Percentiles rank a stretch among this genome's conserved stretches.
Evolutionary conservation across 1,139 yeast genomes (phyloP).

Genomic region (Blastobotrys raffinosifermentans): DNA sequence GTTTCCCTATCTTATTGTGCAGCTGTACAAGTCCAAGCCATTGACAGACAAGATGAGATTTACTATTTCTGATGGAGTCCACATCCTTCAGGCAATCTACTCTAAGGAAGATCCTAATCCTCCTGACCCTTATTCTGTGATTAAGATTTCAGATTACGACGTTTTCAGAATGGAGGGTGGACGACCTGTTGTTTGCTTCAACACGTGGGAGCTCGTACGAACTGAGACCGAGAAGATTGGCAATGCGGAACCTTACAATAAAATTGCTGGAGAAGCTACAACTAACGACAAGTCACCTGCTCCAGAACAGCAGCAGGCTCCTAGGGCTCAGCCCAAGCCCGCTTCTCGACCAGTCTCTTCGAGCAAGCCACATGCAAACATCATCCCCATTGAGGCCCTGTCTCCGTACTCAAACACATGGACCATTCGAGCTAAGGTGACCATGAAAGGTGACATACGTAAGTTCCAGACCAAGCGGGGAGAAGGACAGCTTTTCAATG

Average conservation of each 20-base stretch:
- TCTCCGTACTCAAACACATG: conserved; percentile 89
- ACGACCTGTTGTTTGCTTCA: conserved; percentile 11
- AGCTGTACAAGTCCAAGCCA: conserved; percentile 11
- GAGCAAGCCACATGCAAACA: conserved; percentile 14
- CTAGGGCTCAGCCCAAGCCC: conserved; percentile 6
- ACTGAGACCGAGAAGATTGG: neutral
- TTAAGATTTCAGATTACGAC: conserved; percentile 14
- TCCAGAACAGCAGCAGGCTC: neutral
- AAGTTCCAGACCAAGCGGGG: conserved; percentile 85
- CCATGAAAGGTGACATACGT: conserved; percentile 80
- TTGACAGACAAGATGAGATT: conserved; percentile 15
- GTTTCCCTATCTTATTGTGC: conserved; percentile 10
- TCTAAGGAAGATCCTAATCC: conserved; percentile 8
- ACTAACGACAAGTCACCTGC: neutral
- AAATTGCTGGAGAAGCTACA: neutral
- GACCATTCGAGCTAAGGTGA: conserved; percentile 90
- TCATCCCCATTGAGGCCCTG: conserved; percentile 76
- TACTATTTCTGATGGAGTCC: conserved; percentile 17
- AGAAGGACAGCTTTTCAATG: conserved; percentile 84
- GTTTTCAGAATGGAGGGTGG: conserved; percentile 12
- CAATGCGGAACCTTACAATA: neutral
- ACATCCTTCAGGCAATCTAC: conserved; percentile 15
- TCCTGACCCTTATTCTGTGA: conserved; percentile 8
- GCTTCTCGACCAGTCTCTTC: conserved; percentile 2
- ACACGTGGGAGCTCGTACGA: conserved; percentile 8